Evolutionary conservation across 1,284 basidiomycete species (phyloP).

Genomic region (Leccinum subfulvum): DNA sequence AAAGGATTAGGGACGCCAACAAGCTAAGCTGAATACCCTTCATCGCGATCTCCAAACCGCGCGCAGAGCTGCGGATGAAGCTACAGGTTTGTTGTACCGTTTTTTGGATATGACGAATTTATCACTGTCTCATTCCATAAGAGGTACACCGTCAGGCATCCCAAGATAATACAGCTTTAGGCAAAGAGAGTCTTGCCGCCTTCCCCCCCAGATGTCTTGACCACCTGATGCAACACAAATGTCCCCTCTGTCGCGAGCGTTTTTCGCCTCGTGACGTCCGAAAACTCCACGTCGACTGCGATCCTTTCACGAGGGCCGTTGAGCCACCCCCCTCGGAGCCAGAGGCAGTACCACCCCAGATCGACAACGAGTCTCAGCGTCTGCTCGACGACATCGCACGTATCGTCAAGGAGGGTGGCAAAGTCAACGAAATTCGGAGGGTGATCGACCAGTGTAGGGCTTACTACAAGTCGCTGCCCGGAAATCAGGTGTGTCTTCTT

Average conservation of each 20-base stretch:
- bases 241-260: constrained; percentile 35
- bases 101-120: neutral
- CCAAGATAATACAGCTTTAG: constrained; percentile 75
- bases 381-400: constrained; percentile 38
- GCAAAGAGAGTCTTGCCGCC: constrained; percentile 75
- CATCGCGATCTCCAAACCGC: constrained; percentile 69
- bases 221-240: constrained; percentile 33
- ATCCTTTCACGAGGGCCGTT: constrained; percentile 11
- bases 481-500: constrained; percentile 34
- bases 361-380: constrained; percentile 34
- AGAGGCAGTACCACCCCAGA: constrained; percentile 16
- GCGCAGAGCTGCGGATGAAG: constrained; percentile 69
- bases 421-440: constrained; percentile 34
- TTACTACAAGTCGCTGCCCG: constrained; percentile 35
- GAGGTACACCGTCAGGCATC: constrained; percentile 77
- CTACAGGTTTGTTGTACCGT: constrained; percentile 55
- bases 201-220: constrained; percentile 30
- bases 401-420: constrained; percentile 39
- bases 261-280: constrained; percentile 32
- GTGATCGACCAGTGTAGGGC: constrained; percentile 37
- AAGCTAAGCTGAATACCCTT: constrained; percentile 57
- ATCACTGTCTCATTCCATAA: constrained; percentile 26
- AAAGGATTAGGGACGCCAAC: constrained; percentile 68
- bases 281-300: constrained; percentile 34
- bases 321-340: constrained; percentile 18